phyloP scores from a whole-genome alignment of 352 stramenopile genomes.

The Phytophthora syringae region DNA sequence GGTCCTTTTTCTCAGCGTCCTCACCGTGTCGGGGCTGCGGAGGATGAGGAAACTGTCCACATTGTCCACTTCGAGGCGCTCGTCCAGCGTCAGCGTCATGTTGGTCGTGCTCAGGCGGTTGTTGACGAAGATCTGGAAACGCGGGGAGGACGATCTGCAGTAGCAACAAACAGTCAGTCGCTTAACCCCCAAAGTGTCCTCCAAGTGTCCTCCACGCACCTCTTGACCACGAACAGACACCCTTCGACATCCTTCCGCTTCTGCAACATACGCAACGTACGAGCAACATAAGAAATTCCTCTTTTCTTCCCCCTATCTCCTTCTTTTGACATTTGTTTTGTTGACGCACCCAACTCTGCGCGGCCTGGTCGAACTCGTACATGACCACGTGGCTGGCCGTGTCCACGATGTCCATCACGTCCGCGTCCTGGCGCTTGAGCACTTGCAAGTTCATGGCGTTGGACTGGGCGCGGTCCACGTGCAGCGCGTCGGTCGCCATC shows the following conservation, averaged over 20 bases:
- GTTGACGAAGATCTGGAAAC: conserved; percentile 90
- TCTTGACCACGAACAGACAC: conserved; percentile 86
- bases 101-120: conserved; percentile 91
- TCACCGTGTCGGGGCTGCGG: conserved; percentile 65
- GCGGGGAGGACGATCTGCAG: conserved; percentile 69
- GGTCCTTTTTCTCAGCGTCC: not conserved
- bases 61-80: conserved; percentile 78
- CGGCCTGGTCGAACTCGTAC: conserved; percentile 88
- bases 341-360: conserved; percentile 80
- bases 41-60: conserved; percentile 89
- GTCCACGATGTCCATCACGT: conserved; percentile 86
- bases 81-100: conserved; percentile 80
- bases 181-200: not conserved
- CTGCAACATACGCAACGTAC: conserved; percentile 36
- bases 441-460: conserved; percentile 90
- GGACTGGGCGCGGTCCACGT: conserved; percentile 82
- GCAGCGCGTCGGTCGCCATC: conserved; percentile 53
- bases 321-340: too few relatives aligned
- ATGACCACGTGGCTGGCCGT: conserved; percentile 88
- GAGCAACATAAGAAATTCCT: conserved; percentile 8
- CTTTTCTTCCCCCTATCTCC: not conserved
- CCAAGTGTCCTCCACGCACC: conserved; percentile 32
- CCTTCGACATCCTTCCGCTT: conserved; percentile 90
- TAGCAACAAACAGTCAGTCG: conserved; percentile 1
- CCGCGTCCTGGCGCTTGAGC: conserved; percentile 81